These are phyloP conservation scores for Colletotrichum godetiae DNA, from an alignment of 2,329 filamentous ascomycete species.

Conservation along the genomic window DNA sequence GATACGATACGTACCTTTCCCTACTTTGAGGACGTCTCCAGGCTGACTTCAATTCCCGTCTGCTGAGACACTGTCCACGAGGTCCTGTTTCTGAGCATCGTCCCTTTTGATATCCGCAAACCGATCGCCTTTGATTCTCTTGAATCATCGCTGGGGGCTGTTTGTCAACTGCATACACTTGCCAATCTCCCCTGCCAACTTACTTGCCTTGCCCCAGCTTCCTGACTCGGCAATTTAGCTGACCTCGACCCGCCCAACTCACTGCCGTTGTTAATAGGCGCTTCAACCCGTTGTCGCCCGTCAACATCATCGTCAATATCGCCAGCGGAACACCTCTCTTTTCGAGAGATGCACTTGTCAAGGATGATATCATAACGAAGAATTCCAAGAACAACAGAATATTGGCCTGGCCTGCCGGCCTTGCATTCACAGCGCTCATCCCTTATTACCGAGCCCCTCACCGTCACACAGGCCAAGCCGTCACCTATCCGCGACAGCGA, in stretches of 20 bases:
- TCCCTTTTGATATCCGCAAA: neutral
- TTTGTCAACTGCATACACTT: slow-evolving; percentile 19
- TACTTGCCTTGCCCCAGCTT: slow-evolving; percentile 17
- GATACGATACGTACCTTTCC: slow-evolving; percentile 20
- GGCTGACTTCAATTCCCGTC: neutral
- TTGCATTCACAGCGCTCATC: slow-evolving; percentile 1
- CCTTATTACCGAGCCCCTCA: slow-evolving; percentile 2
- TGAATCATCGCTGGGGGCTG: neutral
- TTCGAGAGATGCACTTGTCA: slow-evolving; percentile 1
- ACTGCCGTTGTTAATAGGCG: neutral
- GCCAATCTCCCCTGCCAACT: slow-evolving; percentile 12
- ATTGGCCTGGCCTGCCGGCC: slow-evolving; percentile 1
- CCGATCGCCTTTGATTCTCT: neutral
- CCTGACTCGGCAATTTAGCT: slow-evolving; percentile 32
- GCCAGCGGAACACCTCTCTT: slow-evolving; percentile 5
- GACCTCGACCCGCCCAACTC: slow-evolving; percentile 20
- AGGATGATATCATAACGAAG: slow-evolving; percentile 27
- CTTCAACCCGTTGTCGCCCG: neutral
- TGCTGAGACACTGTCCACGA: slow-evolving; percentile 25
- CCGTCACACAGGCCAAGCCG: neutral
- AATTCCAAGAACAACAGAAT: slow-evolving; percentile 3
- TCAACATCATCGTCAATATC: slow-evolving; percentile 17
- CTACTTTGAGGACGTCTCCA: neutral
- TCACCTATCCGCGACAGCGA: slow-evolving; percentile 1
- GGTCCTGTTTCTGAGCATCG: slow-evolving; percentile 3